Conservation (phyloP, 192 early-diverging fungal genomes). For the Rhizoclosmatium globosum region DNA sequence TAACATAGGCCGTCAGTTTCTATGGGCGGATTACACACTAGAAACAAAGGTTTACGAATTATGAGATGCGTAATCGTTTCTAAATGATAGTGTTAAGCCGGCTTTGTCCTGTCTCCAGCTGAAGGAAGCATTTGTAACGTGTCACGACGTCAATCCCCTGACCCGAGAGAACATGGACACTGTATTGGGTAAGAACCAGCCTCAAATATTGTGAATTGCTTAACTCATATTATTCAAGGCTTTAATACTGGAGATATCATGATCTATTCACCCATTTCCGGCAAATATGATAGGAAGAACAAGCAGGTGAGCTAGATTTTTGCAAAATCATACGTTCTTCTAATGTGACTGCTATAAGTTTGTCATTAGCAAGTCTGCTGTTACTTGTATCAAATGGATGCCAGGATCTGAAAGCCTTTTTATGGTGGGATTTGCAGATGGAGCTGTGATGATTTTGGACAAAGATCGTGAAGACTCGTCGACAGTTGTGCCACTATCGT, state of each 20-base stretch:
- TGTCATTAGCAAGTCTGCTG: slow-evolving; percentile 67
- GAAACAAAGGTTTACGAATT: slow-evolving; percentile 63
- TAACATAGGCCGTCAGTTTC: slow-evolving; percentile 75
- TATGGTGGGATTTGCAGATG: slow-evolving; percentile 85
- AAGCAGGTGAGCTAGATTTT: slow-evolving; percentile 63
- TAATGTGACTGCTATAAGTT: neutral
- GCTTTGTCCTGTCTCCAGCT: slow-evolving; percentile 83
- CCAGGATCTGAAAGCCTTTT: slow-evolving; percentile 87
- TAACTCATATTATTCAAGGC: slow-evolving; percentile 9
- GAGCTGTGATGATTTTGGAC: slow-evolving; percentile 85
- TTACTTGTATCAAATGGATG: slow-evolving; percentile 89
- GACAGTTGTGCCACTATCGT: slow-evolving; percentile 30
- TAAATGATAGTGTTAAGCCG: slow-evolving; percentile 57
- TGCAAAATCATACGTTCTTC: neutral
- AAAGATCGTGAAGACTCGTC: slow-evolving; percentile 80
- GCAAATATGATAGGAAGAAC: slow-evolving; percentile 86
- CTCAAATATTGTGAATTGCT: neutral
- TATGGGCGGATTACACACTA: slow-evolving; percentile 73
- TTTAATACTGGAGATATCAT: slow-evolving; percentile 47
- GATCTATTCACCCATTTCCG: slow-evolving; percentile 86
- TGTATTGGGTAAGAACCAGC: slow-evolving; percentile 74
- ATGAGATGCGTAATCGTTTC: neutral
- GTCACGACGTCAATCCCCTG: slow-evolving; percentile 83
- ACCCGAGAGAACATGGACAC: slow-evolving; percentile 83
- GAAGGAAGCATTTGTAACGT: slow-evolving; percentile 77